These are phyloP conservation scores for Lathyrus sativus DNA, from an alignment of 306 rosid genomes.

Conservation along the genomic window DNA sequence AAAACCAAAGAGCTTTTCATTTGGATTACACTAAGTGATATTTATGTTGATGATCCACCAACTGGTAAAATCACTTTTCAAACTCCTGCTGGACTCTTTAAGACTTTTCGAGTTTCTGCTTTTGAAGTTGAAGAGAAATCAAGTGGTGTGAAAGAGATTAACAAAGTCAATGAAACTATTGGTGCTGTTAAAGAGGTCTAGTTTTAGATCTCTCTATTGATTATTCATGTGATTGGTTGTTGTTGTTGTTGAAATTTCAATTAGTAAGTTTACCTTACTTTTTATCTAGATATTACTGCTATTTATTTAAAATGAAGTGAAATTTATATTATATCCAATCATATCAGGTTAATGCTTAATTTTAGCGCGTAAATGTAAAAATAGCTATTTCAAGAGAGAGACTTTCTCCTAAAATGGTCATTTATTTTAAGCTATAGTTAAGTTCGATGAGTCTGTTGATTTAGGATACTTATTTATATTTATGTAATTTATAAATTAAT, in stretches of 20 bases:
- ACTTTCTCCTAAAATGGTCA: no score
- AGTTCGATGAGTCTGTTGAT: no score
- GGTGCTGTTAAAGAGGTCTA: constrained; percentile 49
- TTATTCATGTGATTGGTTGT: neutral
- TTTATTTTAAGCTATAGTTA: no score
- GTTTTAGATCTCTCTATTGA: neutral
- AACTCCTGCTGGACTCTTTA: constrained; percentile 58
- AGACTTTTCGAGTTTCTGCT: constrained; percentile 64
- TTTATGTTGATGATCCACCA: constrained; percentile 69
- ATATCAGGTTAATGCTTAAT: no score
- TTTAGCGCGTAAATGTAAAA: no score
- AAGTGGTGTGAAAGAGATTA: constrained; percentile 16
- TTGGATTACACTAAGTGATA: constrained; percentile 74
- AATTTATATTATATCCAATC: no score
- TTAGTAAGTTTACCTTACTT: neutral
- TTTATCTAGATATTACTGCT: no score
- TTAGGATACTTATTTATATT: no score
- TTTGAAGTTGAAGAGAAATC: constrained; percentile 51
- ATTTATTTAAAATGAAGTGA: no score
- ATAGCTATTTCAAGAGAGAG: no score
- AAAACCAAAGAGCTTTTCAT: constrained; percentile 80
- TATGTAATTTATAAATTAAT: no score
- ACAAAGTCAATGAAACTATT: constrained; percentile 26
- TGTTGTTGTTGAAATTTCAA: neutral
- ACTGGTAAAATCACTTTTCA: constrained; percentile 75